Percentiles rank a stretch among this genome's conserved stretches.
Conservation (phyloP, 176 grass and related monocot species). For the Cenchrus americanus region DNA sequence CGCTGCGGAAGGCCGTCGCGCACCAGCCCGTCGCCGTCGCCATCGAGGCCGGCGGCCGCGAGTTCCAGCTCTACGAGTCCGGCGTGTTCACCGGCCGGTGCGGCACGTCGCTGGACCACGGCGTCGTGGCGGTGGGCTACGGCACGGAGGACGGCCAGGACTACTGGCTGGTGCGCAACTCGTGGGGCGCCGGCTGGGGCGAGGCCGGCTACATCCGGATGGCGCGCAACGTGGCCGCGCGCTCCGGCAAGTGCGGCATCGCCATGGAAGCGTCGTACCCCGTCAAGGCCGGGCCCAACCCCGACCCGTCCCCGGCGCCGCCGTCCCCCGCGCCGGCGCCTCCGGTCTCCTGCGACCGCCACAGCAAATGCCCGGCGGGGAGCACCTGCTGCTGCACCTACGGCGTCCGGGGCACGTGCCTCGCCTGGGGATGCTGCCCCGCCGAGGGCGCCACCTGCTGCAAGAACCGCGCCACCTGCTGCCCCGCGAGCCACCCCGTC, state of each 20-base stretch:
- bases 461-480: conserved; percentile 57
- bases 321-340: not conserved
- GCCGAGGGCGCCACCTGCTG: conserved; percentile 64
- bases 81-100: conserved; percentile 60
- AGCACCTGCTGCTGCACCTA: conserved; percentile 79
- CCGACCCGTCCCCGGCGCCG: conserved; percentile 28
- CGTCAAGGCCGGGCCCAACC: conserved; percentile 54
- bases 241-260: conserved; percentile 70
- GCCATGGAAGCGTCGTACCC: conserved; percentile 70
- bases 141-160: conserved; percentile 42
- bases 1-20: conserved; percentile 65
- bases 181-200: conserved; percentile 63
- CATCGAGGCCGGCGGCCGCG: conserved; percentile 64
- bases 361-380: conserved; percentile 51
- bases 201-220: conserved; percentile 65
- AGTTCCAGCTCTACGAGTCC: conserved; percentile 75
- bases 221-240: conserved; percentile 44
- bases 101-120: conserved; percentile 62
- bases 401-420: conserved; percentile 50
- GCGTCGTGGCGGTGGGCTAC: conserved; percentile 60
- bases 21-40: conserved; percentile 71
- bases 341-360: conserved; percentile 38
- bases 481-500: conserved; percentile 59
- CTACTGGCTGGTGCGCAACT: conserved; percentile 78
- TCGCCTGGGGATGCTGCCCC: conserved; percentile 79